Base-by-base conservation (phyloP, 2,329 filamentous ascomycete species). In the Aspergillus tanneri region DNA sequence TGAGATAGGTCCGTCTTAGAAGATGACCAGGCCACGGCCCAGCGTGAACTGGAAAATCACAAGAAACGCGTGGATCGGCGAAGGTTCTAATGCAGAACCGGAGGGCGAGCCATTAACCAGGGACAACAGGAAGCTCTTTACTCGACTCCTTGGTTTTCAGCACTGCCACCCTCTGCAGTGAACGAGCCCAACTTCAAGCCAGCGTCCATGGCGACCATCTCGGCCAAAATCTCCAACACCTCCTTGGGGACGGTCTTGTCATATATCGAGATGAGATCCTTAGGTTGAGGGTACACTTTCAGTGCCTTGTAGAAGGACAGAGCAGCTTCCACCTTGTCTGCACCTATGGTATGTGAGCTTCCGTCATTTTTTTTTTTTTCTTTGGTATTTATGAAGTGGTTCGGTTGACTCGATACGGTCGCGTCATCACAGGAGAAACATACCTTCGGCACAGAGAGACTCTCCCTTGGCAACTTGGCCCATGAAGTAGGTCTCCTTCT, bases 211-310 rank as follows among this genome's bases (percentile, higher is more conserved):
- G 91, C 92, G 65, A 99, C 96, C 90, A 99, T 96, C 76, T 96
- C 90, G 58, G 93, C 93, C 55, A 99, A 84, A 62, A 97, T 86
- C 72, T 99, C 92, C 62, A 99, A 85, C 63, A 97, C 88, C 54
- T 91, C 91, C 87, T 96, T 96, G 62, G 92, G 87, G 37, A 97
- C 91, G 24, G 93, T 97, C 83, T 95, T 96, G 73, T 99, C 93
- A 74, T 99, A 99, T 72, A 99, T 96, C 64, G 82, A 83, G 70
- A 99, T 96, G 63, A 99, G 79, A 67, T 97, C 93, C 62, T 86
- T 82, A 10, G 92, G 93, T 64, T 89, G 87, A 43, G 93, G 93
- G 76, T 99, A 99, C 61, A 97, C 93, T 82, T 99, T 99, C 59
- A 99, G 82, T 36, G 91, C 93, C 80, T 91, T 95, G 83, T 97